A percentile compares a stretch with the other conserved stretches of the same genome.
Evolutionary conservation across 805 yeast genomes (phyloP).

Genomic region (Saturnispora sanitii): DNA sequence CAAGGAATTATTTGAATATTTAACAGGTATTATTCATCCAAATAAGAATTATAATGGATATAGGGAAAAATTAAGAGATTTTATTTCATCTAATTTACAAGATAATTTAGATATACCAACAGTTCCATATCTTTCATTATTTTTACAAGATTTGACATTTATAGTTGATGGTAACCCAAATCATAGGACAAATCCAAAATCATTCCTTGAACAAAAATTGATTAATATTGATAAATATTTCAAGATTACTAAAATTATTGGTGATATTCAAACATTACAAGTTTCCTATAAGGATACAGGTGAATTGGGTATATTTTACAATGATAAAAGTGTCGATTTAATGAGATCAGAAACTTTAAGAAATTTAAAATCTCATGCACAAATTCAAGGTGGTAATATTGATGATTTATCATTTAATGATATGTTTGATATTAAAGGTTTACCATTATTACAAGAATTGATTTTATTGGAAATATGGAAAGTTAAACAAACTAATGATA

Average conservation of each 20-base stretch:
- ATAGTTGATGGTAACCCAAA: conserved; percentile 75
- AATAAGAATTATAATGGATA: conserved; percentile 63
- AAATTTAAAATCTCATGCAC: conserved; percentile 17
- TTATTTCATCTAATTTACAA: conserved; percentile 37
- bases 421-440: conserved; percentile 30
- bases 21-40: conserved; percentile 64
- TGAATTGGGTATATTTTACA: conserved; percentile 22
- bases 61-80: conserved; percentile 49
- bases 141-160: conserved; percentile 70
- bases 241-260: conserved; percentile 54
- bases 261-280: conserved; percentile 61
- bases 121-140: conserved; percentile 68
- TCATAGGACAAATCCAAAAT: conserved; percentile 43
- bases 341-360: conserved; percentile 24
- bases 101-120: conserved; percentile 43
- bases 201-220: conserved; percentile 45
- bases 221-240: conserved; percentile 68
- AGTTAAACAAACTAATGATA: conserved; percentile 47
- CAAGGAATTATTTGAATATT: conserved; percentile 48
- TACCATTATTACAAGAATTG: conserved; percentile 43
- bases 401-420: conserved; percentile 21
- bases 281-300: conserved; percentile 39
- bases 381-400: conserved; percentile 4
- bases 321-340: conserved; percentile 19
- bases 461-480: conserved; percentile 63